Conservation (phyloP, 495 filamentous ascomycete genomes). For the Aspergillus ellipticus region DNA sequence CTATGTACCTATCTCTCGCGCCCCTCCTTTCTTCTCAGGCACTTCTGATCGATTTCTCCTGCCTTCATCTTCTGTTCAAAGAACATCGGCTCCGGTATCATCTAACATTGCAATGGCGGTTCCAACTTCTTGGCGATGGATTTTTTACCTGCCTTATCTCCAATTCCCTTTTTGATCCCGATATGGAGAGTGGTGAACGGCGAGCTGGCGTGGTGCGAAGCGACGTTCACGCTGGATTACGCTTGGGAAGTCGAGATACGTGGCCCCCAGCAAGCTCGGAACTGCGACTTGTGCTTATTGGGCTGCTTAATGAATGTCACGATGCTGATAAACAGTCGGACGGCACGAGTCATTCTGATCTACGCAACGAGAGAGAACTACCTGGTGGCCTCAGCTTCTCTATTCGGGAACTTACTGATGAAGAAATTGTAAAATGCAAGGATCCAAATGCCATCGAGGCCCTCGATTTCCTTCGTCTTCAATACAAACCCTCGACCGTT, state of each 20-base stretch:
- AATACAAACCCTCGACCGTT: slow-evolving; percentile 74
- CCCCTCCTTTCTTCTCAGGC: slow-evolving; percentile 72
- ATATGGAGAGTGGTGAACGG: slow-evolving; percentile 76
- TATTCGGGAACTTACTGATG: slow-evolving; percentile 71
- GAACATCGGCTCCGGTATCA: slow-evolving; percentile 72
- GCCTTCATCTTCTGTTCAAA: slow-evolving; percentile 75
- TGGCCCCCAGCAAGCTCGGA: slow-evolving; percentile 96
- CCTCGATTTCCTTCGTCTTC: slow-evolving; percentile 82
- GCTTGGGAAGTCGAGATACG: slow-evolving; percentile 67
- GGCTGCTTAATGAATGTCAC: slow-evolving; percentile 76
- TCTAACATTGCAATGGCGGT: slow-evolving; percentile 69
- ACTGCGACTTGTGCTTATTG: slow-evolving; percentile 81
- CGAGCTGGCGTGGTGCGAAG: slow-evolving; percentile 61
- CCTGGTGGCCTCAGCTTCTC: slow-evolving; percentile 84
- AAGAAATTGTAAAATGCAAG: slow-evolving; percentile 74
- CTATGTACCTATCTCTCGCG: slow-evolving; percentile 70
- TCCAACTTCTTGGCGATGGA: slow-evolving; percentile 80
- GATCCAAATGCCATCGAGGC: slow-evolving; percentile 78
- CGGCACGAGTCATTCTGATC: slow-evolving; percentile 18
- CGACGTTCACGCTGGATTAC: slow-evolving; percentile 74
- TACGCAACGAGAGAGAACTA: slow-evolving; percentile 48
- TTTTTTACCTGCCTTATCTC: slow-evolving; percentile 74
- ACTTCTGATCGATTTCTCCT: slow-evolving; percentile 68
- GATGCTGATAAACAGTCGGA: slow-evolving; percentile 24
- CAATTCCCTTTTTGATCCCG: slow-evolving; percentile 79